These are phyloP conservation scores for Stephania cephalantha DNA, from an alignment of 164 flowering plant species.

Conservation along the genomic window DNA sequence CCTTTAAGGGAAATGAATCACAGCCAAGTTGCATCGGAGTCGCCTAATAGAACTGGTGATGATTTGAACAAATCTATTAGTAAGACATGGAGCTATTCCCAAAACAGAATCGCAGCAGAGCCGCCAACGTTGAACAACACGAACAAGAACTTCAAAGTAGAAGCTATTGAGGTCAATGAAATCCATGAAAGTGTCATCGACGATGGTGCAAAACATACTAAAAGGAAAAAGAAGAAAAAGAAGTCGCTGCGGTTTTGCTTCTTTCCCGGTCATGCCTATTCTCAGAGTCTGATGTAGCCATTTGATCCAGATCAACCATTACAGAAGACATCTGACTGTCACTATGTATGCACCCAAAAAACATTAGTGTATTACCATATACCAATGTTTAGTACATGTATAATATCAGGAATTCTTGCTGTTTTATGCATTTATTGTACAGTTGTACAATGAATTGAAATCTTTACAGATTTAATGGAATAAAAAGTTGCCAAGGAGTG, in stretches of 20 bases:
- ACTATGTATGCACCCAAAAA: background rate
- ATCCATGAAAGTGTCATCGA: slow-evolving; percentile 12
- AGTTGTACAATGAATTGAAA: background rate
- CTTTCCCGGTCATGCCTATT: slow-evolving; percentile 4
- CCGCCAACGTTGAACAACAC: slow-evolving; percentile 14
- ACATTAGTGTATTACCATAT: background rate
- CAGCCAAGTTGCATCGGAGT: slow-evolving; percentile 30
- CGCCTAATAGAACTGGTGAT: slow-evolving; percentile 20
- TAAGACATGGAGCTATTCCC: slow-evolving; percentile 15
- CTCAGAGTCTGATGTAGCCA: background rate
- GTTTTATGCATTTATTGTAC: background rate
- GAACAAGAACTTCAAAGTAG: slow-evolving; percentile 7
- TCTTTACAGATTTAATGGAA: background rate
- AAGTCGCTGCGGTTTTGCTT: slow-evolving; percentile 34
- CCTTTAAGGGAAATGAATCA: slow-evolving; percentile 27
- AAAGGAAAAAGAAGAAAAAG: slow-evolving; percentile 11
- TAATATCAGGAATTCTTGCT: background rate
- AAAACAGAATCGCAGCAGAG: slow-evolving; percentile 9
- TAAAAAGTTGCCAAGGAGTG: background rate
- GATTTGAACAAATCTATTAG: slow-evolving; percentile 18
- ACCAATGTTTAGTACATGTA: background rate
- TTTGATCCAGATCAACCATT: too few species aligned
- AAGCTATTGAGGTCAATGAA: slow-evolving; percentile 17
- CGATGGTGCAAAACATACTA: slow-evolving; percentile 7
- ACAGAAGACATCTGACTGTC: background rate